phyloP scores from a whole-genome alignment of 164 flowering plant genomes.

The Liriodendron chinense region DNA sequence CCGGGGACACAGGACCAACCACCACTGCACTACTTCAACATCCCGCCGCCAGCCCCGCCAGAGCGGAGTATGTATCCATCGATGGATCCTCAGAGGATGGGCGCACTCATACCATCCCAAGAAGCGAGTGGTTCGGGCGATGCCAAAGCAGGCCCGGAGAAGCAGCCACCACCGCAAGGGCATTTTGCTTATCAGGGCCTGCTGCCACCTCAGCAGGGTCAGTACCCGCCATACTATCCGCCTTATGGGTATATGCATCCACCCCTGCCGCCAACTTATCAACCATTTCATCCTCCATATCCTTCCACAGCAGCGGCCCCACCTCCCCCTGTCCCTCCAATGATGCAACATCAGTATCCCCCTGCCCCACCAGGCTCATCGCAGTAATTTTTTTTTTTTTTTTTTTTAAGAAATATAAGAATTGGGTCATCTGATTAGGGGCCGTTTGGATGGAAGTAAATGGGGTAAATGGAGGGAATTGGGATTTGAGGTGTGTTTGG shows the following conservation, averaged over 20 bases:
- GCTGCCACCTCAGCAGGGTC: slow-evolving; percentile 54
- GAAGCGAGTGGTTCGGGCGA: slow-evolving; percentile 61
- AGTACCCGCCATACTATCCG: slow-evolving; percentile 39
- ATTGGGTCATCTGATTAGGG: no score
- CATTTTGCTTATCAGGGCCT: slow-evolving; percentile 42
- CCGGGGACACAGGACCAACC: slow-evolving; percentile 63
- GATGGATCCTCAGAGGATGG: slow-evolving; percentile 97
- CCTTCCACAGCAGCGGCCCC: slow-evolving; percentile 3
- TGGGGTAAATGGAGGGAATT: no score
- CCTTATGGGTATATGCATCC: slow-evolving; percentile 46
- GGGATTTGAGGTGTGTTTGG: no score
- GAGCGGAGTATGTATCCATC: slow-evolving; percentile 80
- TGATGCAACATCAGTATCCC: slow-evolving; percentile 30
- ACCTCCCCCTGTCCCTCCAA: slow-evolving; percentile 25
- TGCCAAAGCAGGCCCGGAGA: slow-evolving; percentile 38
- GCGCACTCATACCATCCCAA: slow-evolving; percentile 67
- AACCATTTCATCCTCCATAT: slow-evolving; percentile 30
- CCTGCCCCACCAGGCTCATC: slow-evolving; percentile 8
- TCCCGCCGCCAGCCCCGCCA: slow-evolving; percentile 77
- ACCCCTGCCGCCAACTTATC: slow-evolving; percentile 34
- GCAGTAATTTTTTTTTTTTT: not conserved
- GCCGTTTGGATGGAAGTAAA: no score
- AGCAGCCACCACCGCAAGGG: slow-evolving; percentile 21
- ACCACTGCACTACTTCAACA: slow-evolving; percentile 65
- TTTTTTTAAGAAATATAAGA: no score